These are phyloP conservation scores for Prunus yedoensis DNA, from an alignment of 331 rosid genomes.

Conservation along the genomic window DNA sequence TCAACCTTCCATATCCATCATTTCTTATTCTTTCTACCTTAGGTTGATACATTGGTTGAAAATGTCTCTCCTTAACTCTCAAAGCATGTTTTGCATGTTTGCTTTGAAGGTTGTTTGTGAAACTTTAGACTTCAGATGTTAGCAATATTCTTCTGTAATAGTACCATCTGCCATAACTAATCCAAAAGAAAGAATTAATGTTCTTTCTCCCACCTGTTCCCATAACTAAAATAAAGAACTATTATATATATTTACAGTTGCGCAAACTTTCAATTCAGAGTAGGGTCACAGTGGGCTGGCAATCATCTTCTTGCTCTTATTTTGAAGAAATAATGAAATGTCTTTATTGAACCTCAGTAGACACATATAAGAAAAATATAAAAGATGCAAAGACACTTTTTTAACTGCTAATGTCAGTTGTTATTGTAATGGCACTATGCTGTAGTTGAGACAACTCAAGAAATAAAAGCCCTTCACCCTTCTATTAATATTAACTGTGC, in stretches of 20 bases:
- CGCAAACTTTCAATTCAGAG: background rate
- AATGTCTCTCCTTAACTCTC: background rate
- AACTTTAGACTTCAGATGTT: background rate
- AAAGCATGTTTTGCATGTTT: background rate
- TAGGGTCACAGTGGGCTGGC: background rate
- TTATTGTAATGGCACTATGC: background rate
- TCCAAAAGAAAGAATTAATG: no score
- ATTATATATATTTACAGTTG: background rate
- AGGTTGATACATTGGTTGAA: background rate
- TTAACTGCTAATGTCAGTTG: background rate
- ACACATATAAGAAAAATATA: background rate
- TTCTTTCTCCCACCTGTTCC: background rate
- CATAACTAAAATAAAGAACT: no score
- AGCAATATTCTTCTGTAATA: background rate
- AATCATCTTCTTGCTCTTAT: background rate
- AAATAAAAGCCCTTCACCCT: background rate
- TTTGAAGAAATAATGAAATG: background rate
- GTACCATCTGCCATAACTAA: background rate
- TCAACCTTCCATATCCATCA: background rate
- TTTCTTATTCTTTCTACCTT: background rate
- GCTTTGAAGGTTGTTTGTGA: background rate
- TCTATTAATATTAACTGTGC: background rate
- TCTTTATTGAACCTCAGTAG: conserved; percentile 4
- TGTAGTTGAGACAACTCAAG: background rate
- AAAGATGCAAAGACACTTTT: background rate